A percentile compares a stretch with the other conserved stretches of the same genome.
These are phyloP conservation scores for Melanopsichium pennsylvanicum DNA, from an alignment of 1,284 basidiomycete genomes.

Conservation along the genomic window DNA sequence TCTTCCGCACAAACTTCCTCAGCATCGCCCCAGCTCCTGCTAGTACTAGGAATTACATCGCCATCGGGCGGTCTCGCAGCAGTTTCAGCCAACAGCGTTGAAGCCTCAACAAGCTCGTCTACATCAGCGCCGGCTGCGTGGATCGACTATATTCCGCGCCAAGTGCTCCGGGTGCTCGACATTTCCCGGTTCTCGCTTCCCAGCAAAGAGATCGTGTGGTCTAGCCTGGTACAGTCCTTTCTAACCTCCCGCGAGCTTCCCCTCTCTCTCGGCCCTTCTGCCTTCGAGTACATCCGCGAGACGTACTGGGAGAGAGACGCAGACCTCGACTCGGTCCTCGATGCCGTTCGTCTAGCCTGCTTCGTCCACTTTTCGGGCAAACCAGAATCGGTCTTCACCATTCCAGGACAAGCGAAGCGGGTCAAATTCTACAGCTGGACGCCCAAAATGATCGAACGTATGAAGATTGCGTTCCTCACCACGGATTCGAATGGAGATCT, in stretches of 20 bases:
- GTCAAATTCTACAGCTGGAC: slow-evolving; percentile 33
- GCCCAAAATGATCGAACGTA: slow-evolving; percentile 31
- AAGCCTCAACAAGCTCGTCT: slow-evolving; percentile 10
- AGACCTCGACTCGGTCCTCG: slow-evolving; percentile 42
- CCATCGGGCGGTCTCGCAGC: slow-evolving; percentile 35
- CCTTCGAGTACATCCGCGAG: slow-evolving; percentile 48
- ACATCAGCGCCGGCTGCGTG: slow-evolving; percentile 36
- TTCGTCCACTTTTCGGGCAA: slow-evolving; percentile 49
- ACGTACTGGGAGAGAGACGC: slow-evolving; percentile 53
- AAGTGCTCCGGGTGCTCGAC: slow-evolving; percentile 41
- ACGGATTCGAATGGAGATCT: slow-evolving; percentile 5
- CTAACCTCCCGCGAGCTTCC: slow-evolving; percentile 28
- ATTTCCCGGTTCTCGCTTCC: slow-evolving; percentile 42
- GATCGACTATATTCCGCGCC: slow-evolving; percentile 44
- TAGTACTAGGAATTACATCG: slow-evolving; percentile 42
- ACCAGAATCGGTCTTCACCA: slow-evolving; percentile 45
- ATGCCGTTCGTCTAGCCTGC: slow-evolving; percentile 43
- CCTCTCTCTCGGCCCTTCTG: slow-evolving; percentile 43
- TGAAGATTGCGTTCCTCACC: slow-evolving; percentile 31
- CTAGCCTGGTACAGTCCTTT: slow-evolving; percentile 38
- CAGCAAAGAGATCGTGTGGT: slow-evolving; percentile 50
- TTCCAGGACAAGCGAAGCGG: slow-evolving; percentile 22
- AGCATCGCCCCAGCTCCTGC: slow-evolving; percentile 22
- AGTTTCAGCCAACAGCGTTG: slow-evolving; percentile 12
- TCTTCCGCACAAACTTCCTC: background rate